Evolutionary conservation across 305 asterid species (phyloP).

Genomic region (Coffea humblotiana): DNA sequence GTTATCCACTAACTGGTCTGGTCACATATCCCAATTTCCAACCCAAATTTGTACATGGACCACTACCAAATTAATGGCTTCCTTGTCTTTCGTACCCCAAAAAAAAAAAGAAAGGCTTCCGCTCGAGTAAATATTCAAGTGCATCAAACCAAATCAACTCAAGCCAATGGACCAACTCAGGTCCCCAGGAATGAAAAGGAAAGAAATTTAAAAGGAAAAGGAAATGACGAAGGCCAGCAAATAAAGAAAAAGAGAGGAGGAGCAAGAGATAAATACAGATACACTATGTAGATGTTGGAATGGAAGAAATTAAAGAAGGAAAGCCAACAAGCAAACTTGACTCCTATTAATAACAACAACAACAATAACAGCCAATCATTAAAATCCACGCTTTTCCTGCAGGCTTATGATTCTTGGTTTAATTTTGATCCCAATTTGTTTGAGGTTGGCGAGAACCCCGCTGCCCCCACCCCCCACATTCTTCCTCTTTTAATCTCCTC

Average conservation of each 20-base stretch:
- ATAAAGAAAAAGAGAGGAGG: not conserved
- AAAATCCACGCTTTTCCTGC: slow-evolving; percentile 33
- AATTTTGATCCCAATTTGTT: not conserved
- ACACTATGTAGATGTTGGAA: not conserved
- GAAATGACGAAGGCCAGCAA: slow-evolving; percentile 5
- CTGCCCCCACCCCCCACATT: not conserved
- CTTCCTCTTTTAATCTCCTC: too few species aligned
- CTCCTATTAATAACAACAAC: slow-evolving; percentile 27
- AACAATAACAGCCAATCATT: slow-evolving; percentile 35
- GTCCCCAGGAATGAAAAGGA: not conserved
- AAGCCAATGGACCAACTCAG: not conserved
- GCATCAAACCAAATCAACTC: not conserved
- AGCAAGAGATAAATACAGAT: not conserved
- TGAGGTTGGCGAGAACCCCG: slow-evolving; percentile 28
- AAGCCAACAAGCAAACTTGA: slow-evolving; percentile 31
- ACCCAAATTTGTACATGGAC: too few species aligned
- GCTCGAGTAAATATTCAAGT: not conserved
- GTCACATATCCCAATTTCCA: too few species aligned
- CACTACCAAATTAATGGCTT: not conserved
- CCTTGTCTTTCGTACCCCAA: not conserved
- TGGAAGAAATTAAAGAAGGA: not conserved
- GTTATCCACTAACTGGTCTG: too few species aligned
- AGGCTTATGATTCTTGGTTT: slow-evolving; percentile 21
- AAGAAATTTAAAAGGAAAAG: not conserved
- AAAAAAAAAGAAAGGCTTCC: not conserved